Evolutionary conservation across 306 rosid genomes (phyloP).

Genomic region (cucumber (Cucumis sativus)): Cucumber_9930_V3 NC_026659.2:18719001-18719500

Average conservation of each 20-base stretch:
- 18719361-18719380: too few species aligned
- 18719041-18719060: too few species aligned
- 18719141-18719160: not conserved
- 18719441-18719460: too few species aligned
- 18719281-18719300: not conserved
- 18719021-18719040: not conserved
- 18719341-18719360: too few species aligned
- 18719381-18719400: too few species aligned
- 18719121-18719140: not conserved
- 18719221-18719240: not conserved
- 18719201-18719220: not conserved
- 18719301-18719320: not conserved
- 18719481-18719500: too few species aligned
- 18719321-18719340: too few species aligned
- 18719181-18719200: not conserved
- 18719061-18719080: too few species aligned
- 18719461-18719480: too few species aligned
- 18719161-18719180: not conserved
- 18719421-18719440: too few species aligned
- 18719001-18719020: not conserved
- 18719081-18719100: not conserved
- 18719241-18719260: not conserved
- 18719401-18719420: too few species aligned
- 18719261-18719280: not conserved
- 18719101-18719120: not conserved